These are phyloP conservation scores for Breynia disticha DNA, from an alignment of 441 rosid genomes.

Conservation along the genomic window DNA sequence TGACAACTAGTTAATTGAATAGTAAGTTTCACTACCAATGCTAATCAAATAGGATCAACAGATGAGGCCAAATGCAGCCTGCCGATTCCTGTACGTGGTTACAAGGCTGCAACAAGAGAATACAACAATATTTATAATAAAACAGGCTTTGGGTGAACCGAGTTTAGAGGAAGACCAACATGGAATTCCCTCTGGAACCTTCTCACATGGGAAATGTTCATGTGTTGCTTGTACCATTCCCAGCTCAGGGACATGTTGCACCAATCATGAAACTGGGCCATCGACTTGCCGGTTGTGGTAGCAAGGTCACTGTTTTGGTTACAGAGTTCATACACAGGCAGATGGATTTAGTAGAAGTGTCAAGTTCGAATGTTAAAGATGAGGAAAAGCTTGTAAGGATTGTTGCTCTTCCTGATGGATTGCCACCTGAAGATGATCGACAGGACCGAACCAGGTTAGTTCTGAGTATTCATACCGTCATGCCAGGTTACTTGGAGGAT, in stretches of 20 bases:
- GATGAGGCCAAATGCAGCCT: no score
- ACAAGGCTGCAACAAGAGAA: no score
- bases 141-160: no score
- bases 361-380: neutral
- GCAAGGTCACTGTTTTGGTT: slow-evolving; percentile 19
- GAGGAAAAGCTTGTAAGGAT: slow-evolving; percentile 1
- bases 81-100: no score
- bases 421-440: slow-evolving; percentile 5
- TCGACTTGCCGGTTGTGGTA: slow-evolving; percentile 19
- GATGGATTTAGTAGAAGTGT: neutral
- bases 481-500: slow-evolving; percentile 16
- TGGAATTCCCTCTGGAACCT: no score
- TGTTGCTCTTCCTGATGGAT: slow-evolving; percentile 21
- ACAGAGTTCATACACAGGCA: neutral
- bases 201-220: neutral
- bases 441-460: neutral
- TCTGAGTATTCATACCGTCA: slow-evolving; percentile 1
- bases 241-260: slow-evolving; percentile 21
- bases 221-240: slow-evolving; percentile 18
- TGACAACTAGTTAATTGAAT: no score
- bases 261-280: slow-evolving; percentile 20
- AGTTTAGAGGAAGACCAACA: no score
- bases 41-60: no score
- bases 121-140: no score
- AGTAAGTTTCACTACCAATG: no score